Base-by-base conservation (phyloP, 768 basidiomycete genomes). In the Serendipita vermifera region DNA sequence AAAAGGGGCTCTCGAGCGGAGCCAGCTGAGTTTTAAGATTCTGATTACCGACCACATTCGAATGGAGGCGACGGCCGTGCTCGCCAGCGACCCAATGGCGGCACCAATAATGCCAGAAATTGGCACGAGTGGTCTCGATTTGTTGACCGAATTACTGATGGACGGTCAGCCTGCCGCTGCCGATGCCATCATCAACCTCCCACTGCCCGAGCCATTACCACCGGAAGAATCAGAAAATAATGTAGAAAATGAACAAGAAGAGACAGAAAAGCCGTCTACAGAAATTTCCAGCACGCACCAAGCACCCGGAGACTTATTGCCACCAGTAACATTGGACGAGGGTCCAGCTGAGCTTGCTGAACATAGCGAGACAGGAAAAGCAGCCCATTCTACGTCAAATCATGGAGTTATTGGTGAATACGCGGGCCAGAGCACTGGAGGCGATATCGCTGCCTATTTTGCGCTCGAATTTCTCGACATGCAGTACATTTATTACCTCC, bases 51-150 rank as follows among this genome's bases (percentile, higher is more conserved):
- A n/a, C n/a, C n/a, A n/a, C n/a, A n/a, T n/a, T n/a, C n/a, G n/a
- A n/a, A 51, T 51, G 46, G 46, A 51, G 17, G 20, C 46, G 24
- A 9, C 46, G n/a, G 29, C 46, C n/a, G 29, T 15, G 9, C 22
- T 51, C 27, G 11, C 46, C 46, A 31, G 9, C n/a, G 46, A 15
- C 27, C 24, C 32, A 29, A 11, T 51, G 29, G 9, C 17, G 5
- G 24, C 46, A 5, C 46, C 46, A 51, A 51, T 51, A 51, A 51
- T 51, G 5, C 32, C 46, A 51, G 46, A 51, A 51, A 51, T 51
- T 7, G 46, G 32, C 17, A 51, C 46, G 32, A 31, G 24, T 9
- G 46, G 46, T 31, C 46, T 51, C 11, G 11, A 22, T 27, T 31
- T 51, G 24, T 31, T 51, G 9, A 22, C 46, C 5, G 24, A 51